Evolutionary conservation across 1,284 basidiomycete genomes (phyloP).

Genomic region (Naganishia sp.): DNA sequence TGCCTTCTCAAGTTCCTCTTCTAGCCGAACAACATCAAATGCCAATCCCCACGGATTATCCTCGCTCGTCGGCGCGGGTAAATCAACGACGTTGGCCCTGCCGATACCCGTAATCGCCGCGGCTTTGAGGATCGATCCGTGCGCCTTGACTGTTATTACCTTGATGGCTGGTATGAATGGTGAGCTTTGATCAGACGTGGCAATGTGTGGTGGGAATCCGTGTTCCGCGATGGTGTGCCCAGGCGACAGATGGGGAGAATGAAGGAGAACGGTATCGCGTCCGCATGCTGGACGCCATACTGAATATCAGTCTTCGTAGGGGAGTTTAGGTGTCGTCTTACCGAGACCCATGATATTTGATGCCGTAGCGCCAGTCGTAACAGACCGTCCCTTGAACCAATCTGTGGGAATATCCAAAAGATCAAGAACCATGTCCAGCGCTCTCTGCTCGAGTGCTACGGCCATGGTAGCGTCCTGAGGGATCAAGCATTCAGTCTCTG

Average conservation of each 20-base stretch:
- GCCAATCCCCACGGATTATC: constrained; percentile 44
- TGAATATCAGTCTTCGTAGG: background rate
- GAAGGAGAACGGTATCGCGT: constrained; percentile 47
- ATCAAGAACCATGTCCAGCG: constrained; percentile 55
- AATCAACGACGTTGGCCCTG: constrained; percentile 50
- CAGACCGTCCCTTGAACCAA: constrained; percentile 52
- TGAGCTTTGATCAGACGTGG: constrained; percentile 20
- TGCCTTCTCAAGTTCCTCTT: constrained; percentile 46
- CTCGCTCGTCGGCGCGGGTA: constrained; percentile 34
- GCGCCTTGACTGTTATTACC: constrained; percentile 55
- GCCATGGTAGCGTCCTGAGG: constrained; percentile 50
- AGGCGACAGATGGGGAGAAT: constrained; percentile 39
- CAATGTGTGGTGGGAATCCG: constrained; percentile 45
- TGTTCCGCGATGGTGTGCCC: constrained; percentile 54
- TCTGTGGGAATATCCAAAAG: constrained; percentile 51
- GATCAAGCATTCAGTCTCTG: background rate
- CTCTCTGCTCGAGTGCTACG: constrained; percentile 54
- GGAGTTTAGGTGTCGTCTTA: constrained; percentile 26
- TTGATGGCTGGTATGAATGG: constrained; percentile 48
- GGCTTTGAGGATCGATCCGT: constrained; percentile 58
- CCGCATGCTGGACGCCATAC: constrained; percentile 45
- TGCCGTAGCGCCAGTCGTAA: constrained; percentile 59
- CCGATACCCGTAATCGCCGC: constrained; percentile 57
- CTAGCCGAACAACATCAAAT: constrained; percentile 53
- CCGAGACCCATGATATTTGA: constrained; percentile 58